Base-by-base conservation (phyloP, 805 yeast genomes). In the Hanseniaspora pseudoguilliermondii region DNA sequence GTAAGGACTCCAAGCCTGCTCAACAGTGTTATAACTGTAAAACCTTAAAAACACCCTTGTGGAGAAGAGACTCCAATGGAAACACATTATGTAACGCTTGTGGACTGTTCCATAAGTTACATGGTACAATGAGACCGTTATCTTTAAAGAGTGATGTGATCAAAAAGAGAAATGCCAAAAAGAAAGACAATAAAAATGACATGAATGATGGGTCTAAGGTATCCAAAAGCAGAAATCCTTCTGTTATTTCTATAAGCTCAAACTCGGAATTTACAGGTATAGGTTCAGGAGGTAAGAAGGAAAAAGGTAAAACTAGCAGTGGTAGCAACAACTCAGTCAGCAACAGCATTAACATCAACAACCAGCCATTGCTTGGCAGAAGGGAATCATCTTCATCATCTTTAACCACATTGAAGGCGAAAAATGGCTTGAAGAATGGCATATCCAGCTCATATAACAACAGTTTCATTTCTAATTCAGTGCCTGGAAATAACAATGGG, bases 71-170 rank as follows among this genome's bases (percentile, higher is more conserved):
- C 63, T 89, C 95, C 0, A 86, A 86, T 58, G 97, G 97, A 1
- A 84, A 86, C 64, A 95, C 96, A 0, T 72, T 91, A 58, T 91
- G 97, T 71, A 91, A 91, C 68, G 97, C 98, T 0, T 91, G 98
- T 72, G 98, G 97, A 0, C 73, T 91, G 58, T 91, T 91, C 63
- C 76, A 86, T 64, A 91, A 91, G 68, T 73, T 91, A 25, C 97
- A 91, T 64, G 97, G 97, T n/a, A 91, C 88, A 3, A 95, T 87
- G 59, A 75, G 97, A 57, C 98, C 98, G 0, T 73, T 91, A 52
- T 84, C 95, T 15, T 73, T 90, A 63, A 90, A 89, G 65, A 86
- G 97, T 0, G 96, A 90, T 66, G 93, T 90, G 1, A 90, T 91
- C 56, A 88, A 89, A 68, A 87, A 89, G 69, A 78, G 98, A 62